phyloP scores from a whole-genome alignment of 2,329 filamentous ascomycete genomes.

The Colletotrichum melonis region DNA sequence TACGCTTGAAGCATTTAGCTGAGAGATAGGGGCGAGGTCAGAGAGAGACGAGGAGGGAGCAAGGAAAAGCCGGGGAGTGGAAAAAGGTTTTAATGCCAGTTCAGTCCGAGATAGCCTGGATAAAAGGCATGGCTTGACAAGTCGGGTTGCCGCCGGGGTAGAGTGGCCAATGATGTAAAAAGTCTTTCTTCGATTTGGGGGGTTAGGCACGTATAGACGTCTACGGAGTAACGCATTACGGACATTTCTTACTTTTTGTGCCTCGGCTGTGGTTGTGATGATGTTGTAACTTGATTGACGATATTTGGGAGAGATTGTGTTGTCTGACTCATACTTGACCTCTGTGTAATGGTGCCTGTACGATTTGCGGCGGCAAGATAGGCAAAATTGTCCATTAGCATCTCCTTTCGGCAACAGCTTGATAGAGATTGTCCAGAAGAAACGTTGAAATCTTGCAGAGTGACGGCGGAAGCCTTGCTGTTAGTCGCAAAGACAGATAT shows the following conservation, averaged over 20 bases:
- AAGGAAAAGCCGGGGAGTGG: background rate
- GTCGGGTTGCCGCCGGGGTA: slow-evolving; percentile 17
- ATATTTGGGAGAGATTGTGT: background rate
- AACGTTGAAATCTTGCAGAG: too few species aligned
- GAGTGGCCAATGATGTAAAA: slow-evolving; percentile 35
- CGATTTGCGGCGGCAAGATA: too few species aligned
- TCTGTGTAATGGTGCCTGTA: too few species aligned
- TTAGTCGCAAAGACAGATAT: too few species aligned
- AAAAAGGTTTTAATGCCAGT: slow-evolving; percentile 14
- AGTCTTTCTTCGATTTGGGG: slow-evolving; percentile 31
- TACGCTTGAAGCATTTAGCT: background rate
- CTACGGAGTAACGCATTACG: slow-evolving; percentile 37
- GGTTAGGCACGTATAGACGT: slow-evolving; percentile 34
- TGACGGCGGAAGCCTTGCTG: too few species aligned
- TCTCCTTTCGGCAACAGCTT: too few species aligned
- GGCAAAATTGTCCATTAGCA: too few species aligned
- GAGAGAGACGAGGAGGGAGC: background rate
- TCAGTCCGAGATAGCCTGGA: slow-evolving; percentile 17
- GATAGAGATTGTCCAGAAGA: too few species aligned
- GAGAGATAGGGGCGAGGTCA: background rate
- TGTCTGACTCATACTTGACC: too few species aligned
- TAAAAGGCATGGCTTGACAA: slow-evolving; percentile 29
- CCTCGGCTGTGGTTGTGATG: background rate
- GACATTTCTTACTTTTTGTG: slow-evolving; percentile 22
- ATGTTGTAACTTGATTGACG: background rate